These are phyloP conservation scores for Fusarium sp. DNA, from an alignment of 2,329 filamentous ascomycete species.

Conservation along the genomic window DNA sequence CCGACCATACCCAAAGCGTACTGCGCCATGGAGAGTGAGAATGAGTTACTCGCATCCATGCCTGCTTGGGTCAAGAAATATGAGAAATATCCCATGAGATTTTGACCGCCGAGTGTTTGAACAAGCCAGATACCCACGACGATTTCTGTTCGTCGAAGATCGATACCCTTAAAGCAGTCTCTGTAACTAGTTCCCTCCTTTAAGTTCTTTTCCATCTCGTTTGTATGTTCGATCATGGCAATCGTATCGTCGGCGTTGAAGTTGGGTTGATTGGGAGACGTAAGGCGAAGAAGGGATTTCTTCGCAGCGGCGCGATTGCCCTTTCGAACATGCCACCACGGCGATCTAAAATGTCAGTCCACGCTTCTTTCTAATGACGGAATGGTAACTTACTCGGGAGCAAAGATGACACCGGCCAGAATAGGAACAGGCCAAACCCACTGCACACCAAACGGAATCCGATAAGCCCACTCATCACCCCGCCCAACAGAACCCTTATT, in stretches of 20 bases:
- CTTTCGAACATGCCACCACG: conserved; percentile 63
- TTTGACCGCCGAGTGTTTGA: conserved; percentile 60
- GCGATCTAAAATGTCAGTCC: conserved; percentile 50
- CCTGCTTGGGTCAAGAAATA: conserved; percentile 61
- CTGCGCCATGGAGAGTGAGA: conserved; percentile 59
- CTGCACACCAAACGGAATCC: conserved; percentile 62
- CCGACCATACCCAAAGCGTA: conserved; percentile 63
- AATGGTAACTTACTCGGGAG: conserved; percentile 56
- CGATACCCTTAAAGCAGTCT: conserved; percentile 64
- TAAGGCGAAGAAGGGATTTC: conserved; percentile 56
- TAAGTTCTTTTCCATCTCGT: conserved; percentile 59
- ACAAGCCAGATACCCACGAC: conserved; percentile 62
- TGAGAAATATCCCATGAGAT: conserved; percentile 61
- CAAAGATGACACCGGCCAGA: conserved; percentile 57
- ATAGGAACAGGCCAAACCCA: conserved; percentile 65
- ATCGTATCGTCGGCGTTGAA: conserved; percentile 61
- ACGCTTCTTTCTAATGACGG: too few relatives aligned
- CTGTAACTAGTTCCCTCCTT: conserved; percentile 58
- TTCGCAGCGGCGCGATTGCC: conserved; percentile 55
- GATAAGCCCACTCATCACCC: conserved; percentile 60
- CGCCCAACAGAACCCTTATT: conserved; percentile 55
- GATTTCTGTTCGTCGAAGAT: conserved; percentile 65
- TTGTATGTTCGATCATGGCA: conserved; percentile 66
- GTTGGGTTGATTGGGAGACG: conserved; percentile 50
- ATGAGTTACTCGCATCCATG: conserved; percentile 56